Evolutionary conservation across 495 filamentous ascomycete genomes (phyloP), one percentile per base, ranked within the genome.

Genomic region (Amniculicola lignicola): DNA sequence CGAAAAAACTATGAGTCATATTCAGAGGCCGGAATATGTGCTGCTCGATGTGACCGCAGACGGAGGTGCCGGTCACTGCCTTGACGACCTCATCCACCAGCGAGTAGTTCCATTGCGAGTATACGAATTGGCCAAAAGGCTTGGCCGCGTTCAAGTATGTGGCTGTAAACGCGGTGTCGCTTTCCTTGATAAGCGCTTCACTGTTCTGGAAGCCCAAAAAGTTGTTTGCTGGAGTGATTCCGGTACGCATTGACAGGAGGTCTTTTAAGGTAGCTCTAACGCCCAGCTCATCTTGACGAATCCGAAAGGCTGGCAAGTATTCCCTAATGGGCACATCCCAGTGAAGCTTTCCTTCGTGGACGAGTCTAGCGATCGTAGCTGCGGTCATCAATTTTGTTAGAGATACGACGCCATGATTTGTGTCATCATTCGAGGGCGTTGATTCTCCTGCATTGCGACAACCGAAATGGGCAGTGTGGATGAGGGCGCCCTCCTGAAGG

Each of bases 321-420:
- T 59, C 49, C 12, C 36, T 25, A 10, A 72, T 37, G 3, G 37
- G 51, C 19, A 61, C 59, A 27, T 46, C 35, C 54, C 72, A 70
- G 14, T 36, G 7, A 9, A 70, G 39, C 19, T 57, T 58, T 3
- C 52, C 51, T 28, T 73, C 64, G 4, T 62, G 53, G 14, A 73
- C 69, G n/a, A 75, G 36, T 11, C 70, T 69, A 0, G 59, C 71
- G 3, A 74, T 47, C 1, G 66, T 59, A 7, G 66, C 59, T 24
- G 67, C 64, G 5, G 67, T 68, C 36, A 76, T 63, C 19, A 68
- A 63, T 47, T 76, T 73, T 1, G 69, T 67, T 35, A 72, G 64
- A 3, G 70, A 71, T 1, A 68, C 73, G 45, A 75, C 64, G 29
- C 69, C 55, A 44, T 75, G 72, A 1, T 66, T 54, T 0, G 71